phyloP scores from a whole-genome alignment of 2,329 filamentous ascomycete species.

The Fusarium sp. region DNA sequence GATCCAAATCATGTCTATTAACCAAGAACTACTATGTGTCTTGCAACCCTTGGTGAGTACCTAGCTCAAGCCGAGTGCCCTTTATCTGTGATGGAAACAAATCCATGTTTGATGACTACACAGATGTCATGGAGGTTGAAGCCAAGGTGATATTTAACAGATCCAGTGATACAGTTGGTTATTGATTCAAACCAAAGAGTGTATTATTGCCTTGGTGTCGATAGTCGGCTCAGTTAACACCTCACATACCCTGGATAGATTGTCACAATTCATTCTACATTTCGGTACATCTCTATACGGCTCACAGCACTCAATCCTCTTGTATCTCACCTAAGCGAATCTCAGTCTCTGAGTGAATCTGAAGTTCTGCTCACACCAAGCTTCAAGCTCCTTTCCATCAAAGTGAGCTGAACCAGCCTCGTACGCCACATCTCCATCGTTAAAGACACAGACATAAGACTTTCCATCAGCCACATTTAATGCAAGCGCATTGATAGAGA shows the following conservation, averaged over 20 bases:
- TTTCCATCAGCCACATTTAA: constrained; percentile 18
- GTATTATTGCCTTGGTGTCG: too few relatives aligned
- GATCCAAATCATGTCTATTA: neutral
- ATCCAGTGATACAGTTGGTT: too few relatives aligned
- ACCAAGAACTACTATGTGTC: neutral
- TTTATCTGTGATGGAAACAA: neutral
- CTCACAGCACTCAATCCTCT: neutral
- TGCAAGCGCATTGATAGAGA: constrained; percentile 21
- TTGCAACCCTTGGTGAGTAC: neutral
- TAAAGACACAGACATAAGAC: constrained; percentile 25
- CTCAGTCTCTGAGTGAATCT: constrained; percentile 1
- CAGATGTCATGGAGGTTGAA: neutral
- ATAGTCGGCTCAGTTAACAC: neutral
- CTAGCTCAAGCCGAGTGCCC: too few relatives aligned
- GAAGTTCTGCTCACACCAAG: constrained; percentile 31
- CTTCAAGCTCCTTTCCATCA: constrained; percentile 18
- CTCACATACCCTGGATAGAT: too few relatives aligned
- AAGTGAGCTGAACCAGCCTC: constrained; percentile 6
- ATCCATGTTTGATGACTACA: neutral
- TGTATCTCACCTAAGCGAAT: neutral
- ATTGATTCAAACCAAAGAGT: neutral
- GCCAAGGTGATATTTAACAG: neutral
- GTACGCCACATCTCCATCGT: constrained; percentile 16
- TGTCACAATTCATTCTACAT: neutral
- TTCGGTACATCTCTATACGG: neutral